Conservation (phyloP, 108 stramenopile species). For the Licmophora abbreviata region DNA sequence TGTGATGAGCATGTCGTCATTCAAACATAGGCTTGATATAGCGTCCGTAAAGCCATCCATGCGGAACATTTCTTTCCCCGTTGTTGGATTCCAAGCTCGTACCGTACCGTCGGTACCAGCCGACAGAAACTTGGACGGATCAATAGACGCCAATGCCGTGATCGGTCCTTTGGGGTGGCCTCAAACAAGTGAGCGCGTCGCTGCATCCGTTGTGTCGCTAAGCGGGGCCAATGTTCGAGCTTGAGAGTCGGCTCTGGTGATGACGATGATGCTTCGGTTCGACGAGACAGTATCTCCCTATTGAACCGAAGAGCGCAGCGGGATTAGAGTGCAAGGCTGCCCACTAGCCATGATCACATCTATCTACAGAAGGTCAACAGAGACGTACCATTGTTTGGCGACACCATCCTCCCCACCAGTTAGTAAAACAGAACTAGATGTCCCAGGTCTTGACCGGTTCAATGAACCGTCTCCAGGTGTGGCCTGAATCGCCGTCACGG, state of each 20-base stretch:
- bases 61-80: slow-evolving; percentile 35
- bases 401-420: slow-evolving; percentile 51
- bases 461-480: slow-evolving; percentile 38
- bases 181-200: slow-evolving; percentile 45
- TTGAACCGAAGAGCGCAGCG: too few species aligned
- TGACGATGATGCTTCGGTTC: too few species aligned
- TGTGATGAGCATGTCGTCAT: slow-evolving; percentile 41
- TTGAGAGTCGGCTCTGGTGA: background rate
- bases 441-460: slow-evolving; percentile 8
- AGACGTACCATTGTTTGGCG: slow-evolving; percentile 53
- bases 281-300: too few species aligned
- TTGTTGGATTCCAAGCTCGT: slow-evolving; percentile 36
- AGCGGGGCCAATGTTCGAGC: slow-evolving; percentile 55
- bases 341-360: too few species aligned
- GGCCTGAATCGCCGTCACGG: slow-evolving; percentile 41
- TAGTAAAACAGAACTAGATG: slow-evolving; percentile 24
- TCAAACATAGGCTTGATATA: slow-evolving; percentile 46
- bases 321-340: too few species aligned
- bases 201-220: slow-evolving; percentile 47
- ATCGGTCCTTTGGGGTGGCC: slow-evolving; percentile 35
- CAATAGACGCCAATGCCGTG: slow-evolving; percentile 29
- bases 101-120: slow-evolving; percentile 41
- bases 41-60: slow-evolving; percentile 52
- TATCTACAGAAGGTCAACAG: too few species aligned
- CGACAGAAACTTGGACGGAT: slow-evolving; percentile 36